Evolutionary conservation across 345 rosid genomes (phyloP).

Genomic region (Boechera divaricarpa): DNA sequence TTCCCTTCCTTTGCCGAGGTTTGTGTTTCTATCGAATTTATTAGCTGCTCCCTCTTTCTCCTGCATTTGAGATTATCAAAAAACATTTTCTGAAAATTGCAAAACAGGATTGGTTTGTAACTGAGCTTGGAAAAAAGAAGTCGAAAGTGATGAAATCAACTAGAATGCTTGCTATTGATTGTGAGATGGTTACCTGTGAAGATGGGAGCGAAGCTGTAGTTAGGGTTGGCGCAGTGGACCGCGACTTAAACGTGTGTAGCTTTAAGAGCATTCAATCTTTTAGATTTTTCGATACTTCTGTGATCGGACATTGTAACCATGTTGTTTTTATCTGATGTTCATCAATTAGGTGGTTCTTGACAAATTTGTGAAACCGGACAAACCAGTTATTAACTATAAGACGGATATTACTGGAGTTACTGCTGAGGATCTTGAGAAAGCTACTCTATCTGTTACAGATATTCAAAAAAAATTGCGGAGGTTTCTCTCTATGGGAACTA

Average conservation of each 20-base stretch:
- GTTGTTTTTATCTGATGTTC: conserved; percentile 9
- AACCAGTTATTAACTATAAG: conserved; percentile 69
- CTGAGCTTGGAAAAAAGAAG: conserved; percentile 51
- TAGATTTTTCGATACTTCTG: not conserved
- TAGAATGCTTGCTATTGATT: conserved; percentile 77
- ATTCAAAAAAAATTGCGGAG: conserved; percentile 81
- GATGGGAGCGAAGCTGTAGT: conserved; percentile 95
- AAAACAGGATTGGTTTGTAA: conserved; percentile 75
- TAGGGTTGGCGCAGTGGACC: conserved; percentile 77
- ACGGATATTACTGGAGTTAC: conserved; percentile 84
- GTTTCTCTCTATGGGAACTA: conserved; percentile 64
- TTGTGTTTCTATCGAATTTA: conserved; percentile 28
- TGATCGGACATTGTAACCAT: not conserved
- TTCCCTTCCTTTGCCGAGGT: conserved; percentile 76
- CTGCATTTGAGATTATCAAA: not conserved
- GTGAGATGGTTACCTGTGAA: conserved; percentile 97
- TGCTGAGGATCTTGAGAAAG: conserved; percentile 68
- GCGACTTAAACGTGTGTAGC: conserved; percentile 62
- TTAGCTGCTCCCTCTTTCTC: not conserved
- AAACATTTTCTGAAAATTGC: not conserved
- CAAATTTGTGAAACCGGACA: conserved; percentile 69
- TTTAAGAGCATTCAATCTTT: not conserved
- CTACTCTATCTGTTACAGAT: conserved; percentile 65
- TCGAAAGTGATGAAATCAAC: conserved; percentile 55
- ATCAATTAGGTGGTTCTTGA: conserved; percentile 75